Evolutionary conservation across 2,329 filamentous ascomycete genomes (phyloP).

Genomic region (Aureobasidium mangrovei): DNA sequence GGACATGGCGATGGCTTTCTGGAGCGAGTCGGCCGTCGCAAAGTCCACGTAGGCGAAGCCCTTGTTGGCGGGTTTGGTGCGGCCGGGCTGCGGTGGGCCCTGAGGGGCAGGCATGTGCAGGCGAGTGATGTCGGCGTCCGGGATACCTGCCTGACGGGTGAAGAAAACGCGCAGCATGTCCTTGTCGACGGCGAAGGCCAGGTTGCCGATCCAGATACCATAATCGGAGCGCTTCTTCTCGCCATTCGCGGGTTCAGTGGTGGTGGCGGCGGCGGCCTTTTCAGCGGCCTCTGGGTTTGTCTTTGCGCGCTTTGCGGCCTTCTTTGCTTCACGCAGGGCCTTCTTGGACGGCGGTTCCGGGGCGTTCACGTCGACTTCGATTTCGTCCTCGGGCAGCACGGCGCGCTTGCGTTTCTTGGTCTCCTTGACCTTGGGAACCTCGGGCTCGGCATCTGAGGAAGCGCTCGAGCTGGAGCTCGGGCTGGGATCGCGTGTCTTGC

Average conservation of each 20-base stretch:
- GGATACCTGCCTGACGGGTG: constrained; percentile 52
- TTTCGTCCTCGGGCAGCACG: constrained; percentile 49
- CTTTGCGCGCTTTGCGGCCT: constrained; percentile 32
- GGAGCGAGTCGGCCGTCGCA: constrained; percentile 54
- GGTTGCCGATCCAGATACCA: constrained; percentile 92
- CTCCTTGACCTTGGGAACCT: constrained; percentile 9
- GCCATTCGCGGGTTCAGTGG: constrained; percentile 5
- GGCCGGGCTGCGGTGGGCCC: constrained; percentile 28
- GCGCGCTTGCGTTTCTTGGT: constrained; percentile 61
- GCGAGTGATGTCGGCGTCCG: constrained; percentile 65
- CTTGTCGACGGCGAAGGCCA: constrained; percentile 73
- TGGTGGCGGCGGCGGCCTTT: constrained; percentile 3
- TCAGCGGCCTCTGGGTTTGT: constrained; percentile 10
- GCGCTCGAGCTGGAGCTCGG: constrained; percentile 6
- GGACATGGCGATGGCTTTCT: constrained; percentile 75
- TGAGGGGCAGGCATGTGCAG: constrained; percentile 64
- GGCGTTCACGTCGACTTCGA: constrained; percentile 82
- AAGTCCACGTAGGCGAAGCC: constrained; percentile 98
- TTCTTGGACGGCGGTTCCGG: constrained; percentile 95
- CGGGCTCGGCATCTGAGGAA: background rate
- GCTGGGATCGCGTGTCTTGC: constrained; percentile 10
- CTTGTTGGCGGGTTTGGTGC: constrained; percentile 58
- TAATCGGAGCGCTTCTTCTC: constrained; percentile 59
- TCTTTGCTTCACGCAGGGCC: constrained; percentile 80
- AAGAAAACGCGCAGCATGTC: constrained; percentile 71